These are phyloP conservation scores for Graphilbum ipis-grandicollis DNA, from an alignment of 2,329 filamentous ascomycete species.

Conservation along the genomic window DNA sequence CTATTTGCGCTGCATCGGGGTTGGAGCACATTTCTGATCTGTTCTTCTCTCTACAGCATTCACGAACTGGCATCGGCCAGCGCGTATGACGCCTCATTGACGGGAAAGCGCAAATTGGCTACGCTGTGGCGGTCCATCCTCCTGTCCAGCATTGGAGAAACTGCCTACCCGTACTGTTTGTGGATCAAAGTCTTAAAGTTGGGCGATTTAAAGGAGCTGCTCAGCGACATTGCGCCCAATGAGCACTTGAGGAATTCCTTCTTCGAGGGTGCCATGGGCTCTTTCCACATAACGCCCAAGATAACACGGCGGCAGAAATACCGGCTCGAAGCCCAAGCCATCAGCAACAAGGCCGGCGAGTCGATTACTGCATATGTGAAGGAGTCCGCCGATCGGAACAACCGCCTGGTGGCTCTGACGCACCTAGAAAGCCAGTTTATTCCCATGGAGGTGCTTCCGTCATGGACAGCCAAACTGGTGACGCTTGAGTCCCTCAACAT, in stretches of 20 bases:
- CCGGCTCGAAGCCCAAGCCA: conserved; percentile 17
- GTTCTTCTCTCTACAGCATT: conserved; percentile 16
- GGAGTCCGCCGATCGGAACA: conserved; percentile 18
- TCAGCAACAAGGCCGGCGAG: conserved; percentile 32
- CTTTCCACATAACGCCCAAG: conserved; percentile 12
- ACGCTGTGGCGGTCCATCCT: conserved; percentile 53
- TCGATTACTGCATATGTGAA: conserved; percentile 35
- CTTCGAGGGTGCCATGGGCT: conserved; percentile 22
- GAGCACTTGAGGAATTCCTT: conserved; percentile 16
- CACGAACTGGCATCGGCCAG: conserved; percentile 26
- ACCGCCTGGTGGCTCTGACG: conserved; percentile 34
- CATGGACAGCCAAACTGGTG: conserved; percentile 41
- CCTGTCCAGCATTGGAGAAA: conserved; percentile 42
- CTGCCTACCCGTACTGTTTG: conserved; percentile 50
- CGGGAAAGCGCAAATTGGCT: conserved; percentile 32
- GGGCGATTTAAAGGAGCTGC: conserved; percentile 38
- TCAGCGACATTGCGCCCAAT: conserved; percentile 30
- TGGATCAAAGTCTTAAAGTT: conserved; percentile 50
- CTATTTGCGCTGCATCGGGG: too few relatives aligned
- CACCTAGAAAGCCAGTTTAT: conserved; percentile 35
- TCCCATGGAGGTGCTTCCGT: conserved; percentile 30
- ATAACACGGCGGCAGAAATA: conserved; percentile 9
- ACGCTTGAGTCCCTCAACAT: conserved; percentile 41
- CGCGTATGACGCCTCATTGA: conserved; percentile 23
- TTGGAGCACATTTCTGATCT: too few relatives aligned